These are phyloP conservation scores for Musa troglodytarum DNA, from an alignment of 176 grass and related monocot genomes.

Conservation along the genomic window DNA sequence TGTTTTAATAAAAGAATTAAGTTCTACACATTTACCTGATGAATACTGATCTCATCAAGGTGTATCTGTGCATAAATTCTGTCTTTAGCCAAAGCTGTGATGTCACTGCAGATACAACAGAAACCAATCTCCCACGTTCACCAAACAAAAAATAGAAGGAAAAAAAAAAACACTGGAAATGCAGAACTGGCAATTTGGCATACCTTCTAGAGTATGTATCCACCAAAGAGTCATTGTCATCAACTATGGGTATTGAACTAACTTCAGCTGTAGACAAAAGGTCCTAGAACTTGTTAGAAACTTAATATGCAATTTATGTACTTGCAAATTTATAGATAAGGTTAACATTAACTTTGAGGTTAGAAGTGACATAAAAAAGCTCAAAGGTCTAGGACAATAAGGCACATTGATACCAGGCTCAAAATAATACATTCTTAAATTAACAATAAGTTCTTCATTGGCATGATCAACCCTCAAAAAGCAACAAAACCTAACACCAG, in stretches of 20 bases:
- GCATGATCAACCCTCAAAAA: no score
- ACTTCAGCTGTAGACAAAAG: constrained; percentile 56
- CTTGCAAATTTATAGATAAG: neutral
- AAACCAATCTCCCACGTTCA: neutral
- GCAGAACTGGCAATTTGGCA: neutral
- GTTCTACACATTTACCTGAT: constrained; percentile 39
- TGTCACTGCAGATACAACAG: constrained; percentile 61
- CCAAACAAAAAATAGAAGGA: neutral
- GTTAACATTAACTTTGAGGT: no score
- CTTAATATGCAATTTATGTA: constrained; percentile 10
- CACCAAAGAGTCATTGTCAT: constrained; percentile 83
- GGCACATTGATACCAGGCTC: no score
- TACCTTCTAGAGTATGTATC: constrained; percentile 98
- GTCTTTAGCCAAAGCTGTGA: constrained; percentile 97
- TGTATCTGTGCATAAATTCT: constrained; percentile 83
- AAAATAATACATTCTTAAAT: no score
- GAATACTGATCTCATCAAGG: constrained; percentile 88
- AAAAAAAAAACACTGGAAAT: neutral
- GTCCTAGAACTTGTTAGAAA: constrained; percentile 9
- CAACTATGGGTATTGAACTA: constrained; percentile 90
- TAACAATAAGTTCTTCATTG: no score
- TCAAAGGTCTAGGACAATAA: no score
- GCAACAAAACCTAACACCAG: no score
- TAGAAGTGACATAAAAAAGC: no score
- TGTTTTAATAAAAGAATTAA: neutral